Evolutionary conservation across 2,329 filamentous ascomycete species (phyloP).

Genomic region (Raffaelea arxii): DNA sequence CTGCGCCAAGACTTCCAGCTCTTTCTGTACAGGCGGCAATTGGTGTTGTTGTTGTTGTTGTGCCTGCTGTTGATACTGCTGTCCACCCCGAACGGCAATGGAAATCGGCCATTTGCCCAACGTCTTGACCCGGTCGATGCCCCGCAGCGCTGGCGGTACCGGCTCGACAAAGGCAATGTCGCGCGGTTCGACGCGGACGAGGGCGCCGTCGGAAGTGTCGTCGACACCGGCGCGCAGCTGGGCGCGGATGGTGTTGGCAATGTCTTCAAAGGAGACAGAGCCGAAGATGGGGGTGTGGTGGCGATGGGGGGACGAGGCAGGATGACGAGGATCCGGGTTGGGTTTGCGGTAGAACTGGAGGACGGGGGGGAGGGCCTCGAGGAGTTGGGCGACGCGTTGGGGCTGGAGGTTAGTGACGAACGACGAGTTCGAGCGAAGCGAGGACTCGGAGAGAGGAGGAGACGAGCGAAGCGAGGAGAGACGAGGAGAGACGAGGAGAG

Average conservation of each 20-base stretch:
- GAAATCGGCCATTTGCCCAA: slow-evolving; percentile 30
- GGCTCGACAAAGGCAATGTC: slow-evolving; percentile 20
- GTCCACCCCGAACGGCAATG: slow-evolving; percentile 20
- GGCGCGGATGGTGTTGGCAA: slow-evolving; percentile 24
- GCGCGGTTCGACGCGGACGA: slow-evolving; percentile 24
- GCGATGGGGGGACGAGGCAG: too few relatives aligned
- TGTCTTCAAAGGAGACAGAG: slow-evolving; percentile 29
- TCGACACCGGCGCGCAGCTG: slow-evolving; percentile 21
- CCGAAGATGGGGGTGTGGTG: slow-evolving; percentile 35
- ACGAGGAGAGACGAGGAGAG: too few relatives aligned
- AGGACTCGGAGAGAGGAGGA: too few relatives aligned
- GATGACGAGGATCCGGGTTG: too few relatives aligned
- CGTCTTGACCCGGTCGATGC: slow-evolving; percentile 28
- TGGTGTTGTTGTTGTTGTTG: too few relatives aligned
- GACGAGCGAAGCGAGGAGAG: too few relatives aligned
- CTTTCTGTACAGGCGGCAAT: neutral
- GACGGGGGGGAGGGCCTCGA: too few relatives aligned
- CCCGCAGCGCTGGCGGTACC: slow-evolving; percentile 15
- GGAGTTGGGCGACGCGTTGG: too few relatives aligned
- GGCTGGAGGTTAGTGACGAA: too few relatives aligned
- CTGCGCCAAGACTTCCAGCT: neutral
- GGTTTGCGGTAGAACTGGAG: too few relatives aligned
- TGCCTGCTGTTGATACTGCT: neutral
- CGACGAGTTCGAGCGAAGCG: too few relatives aligned
- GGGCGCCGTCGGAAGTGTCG: slow-evolving; percentile 23